Conservation (phyloP, 2,329 filamentous ascomycete species). For the Aspergillus sp. region DNA sequence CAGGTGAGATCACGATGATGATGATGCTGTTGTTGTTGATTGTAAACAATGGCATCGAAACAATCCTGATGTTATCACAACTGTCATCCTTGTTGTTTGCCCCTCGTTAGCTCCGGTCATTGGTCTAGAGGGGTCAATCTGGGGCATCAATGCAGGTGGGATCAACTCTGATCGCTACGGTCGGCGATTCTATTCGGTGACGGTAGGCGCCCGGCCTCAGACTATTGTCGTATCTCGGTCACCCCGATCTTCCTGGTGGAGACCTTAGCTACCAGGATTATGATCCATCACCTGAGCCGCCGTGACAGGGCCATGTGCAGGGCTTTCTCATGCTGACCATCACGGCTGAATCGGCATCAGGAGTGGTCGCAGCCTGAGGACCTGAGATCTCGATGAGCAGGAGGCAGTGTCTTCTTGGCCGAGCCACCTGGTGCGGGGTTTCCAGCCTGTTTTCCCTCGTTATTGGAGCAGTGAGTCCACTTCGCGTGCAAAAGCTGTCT, state of each 20-base stretch:
- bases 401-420: not conserved
- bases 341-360: not conserved
- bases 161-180: conserved; percentile 8
- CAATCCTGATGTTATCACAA: not conserved
- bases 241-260: conserved; percentile 11
- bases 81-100: not conserved
- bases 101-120: not conserved
- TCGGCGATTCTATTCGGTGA: conserved; percentile 8
- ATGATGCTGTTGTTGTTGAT: no score
- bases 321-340: not conserved
- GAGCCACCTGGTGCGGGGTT: conserved; percentile 17
- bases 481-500: conserved; percentile 12
- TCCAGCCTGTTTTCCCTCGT: not conserved
- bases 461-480: conserved; percentile 14
- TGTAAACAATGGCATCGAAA: not conserved
- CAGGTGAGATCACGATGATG: not conserved
- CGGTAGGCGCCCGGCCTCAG: not conserved
- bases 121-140: not conserved
- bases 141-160: not conserved
- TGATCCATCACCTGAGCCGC: conserved; percentile 10
- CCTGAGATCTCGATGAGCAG: not conserved
- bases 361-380: not conserved
- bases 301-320: conserved; percentile 10
- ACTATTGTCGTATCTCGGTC: conserved; percentile 12
- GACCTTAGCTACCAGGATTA: conserved; percentile 4